These are phyloP conservation scores for Funneliformis geosporum DNA, from an alignment of 192 early-diverging fungal species.

Conservation along the genomic window DNA sequence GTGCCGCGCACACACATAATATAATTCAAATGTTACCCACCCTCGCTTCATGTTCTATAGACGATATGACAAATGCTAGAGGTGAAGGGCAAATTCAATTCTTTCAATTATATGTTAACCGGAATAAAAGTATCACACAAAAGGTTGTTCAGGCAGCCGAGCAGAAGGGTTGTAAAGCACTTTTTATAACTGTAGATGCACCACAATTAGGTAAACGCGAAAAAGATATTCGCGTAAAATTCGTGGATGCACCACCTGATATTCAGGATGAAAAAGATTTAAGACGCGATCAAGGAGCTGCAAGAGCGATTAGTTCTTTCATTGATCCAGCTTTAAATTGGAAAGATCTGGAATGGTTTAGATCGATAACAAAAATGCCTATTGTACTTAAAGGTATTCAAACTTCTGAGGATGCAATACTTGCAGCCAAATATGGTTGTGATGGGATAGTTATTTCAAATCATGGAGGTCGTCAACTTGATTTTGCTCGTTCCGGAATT, in stretches of 20 bases:
- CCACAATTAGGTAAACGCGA: conserved; percentile 72
- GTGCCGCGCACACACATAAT: conserved; percentile 44
- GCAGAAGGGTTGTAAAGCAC: conserved; percentile 67
- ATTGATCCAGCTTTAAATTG: conserved; percentile 87
- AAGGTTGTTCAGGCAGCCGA: conserved; percentile 73
- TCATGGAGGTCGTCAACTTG: conserved; percentile 96
- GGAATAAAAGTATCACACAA: conserved; percentile 64
- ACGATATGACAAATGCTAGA: conserved; percentile 63
- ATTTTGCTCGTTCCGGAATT: conserved; percentile 64
- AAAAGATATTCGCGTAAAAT: conserved; percentile 82
- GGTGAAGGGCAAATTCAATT: conserved; percentile 50
- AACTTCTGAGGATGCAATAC: conserved; percentile 84
- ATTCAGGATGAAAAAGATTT: conserved; percentile 40
- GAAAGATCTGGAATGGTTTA: conserved; percentile 88
- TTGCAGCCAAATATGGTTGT: conserved; percentile 77
- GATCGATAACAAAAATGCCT: conserved; percentile 79
- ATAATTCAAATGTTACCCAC: conserved; percentile 81
- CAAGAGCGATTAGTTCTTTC: conserved; percentile 69
- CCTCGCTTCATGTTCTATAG: conserved; percentile 68
- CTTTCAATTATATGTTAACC: conserved; percentile 87
- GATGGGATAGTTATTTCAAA: conserved; percentile 91
- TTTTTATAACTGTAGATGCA: conserved; percentile 86
- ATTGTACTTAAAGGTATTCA: conserved; percentile 94
- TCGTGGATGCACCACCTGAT: conserved; percentile 43
- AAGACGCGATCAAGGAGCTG: conserved; percentile 60